Base-by-base conservation (phyloP, 2,329 filamentous ascomycete species). In the Trichocomaceae sp. region DNA sequence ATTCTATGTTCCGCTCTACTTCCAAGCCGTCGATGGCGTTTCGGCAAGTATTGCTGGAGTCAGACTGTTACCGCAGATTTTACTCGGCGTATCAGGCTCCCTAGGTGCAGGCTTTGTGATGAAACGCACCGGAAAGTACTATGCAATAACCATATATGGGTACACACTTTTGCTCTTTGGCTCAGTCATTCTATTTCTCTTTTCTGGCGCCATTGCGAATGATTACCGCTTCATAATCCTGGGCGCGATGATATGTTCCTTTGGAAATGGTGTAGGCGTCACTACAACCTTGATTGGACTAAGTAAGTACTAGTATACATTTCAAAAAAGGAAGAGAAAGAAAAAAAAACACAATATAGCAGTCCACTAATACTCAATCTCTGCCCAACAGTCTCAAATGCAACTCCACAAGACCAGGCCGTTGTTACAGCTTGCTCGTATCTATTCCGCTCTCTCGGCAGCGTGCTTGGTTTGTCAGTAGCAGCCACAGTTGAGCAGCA, bases 401-500 rank as follows among this genome's bases (percentile, higher is more conserved):
- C 85, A 0, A 73, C 80, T 1, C 75, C 77, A 2, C 77, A 82
- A 44, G 87, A 91, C 60, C 83, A 87, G 58, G 87, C 88, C 1
- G 81, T 91, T 1, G 86, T 84, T 3, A 87, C 88, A 15, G 88
- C 88, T 7, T 90, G 86, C 67, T 87, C 84, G 19, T 92, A 92
- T 70, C 81, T 92, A 22, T 92, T 92, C 76, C 83, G 88, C 39
- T 86, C 85, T 1, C 76, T 91, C 0, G 88, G 83, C 10, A 80
- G 77, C 15, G 81, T 83, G 9, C 77, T 83, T 39, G 81, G 87
- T 10, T 77, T 90, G 54, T 86, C 85, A n/a, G 73, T 88, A 55
- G 81, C 81, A 50, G 83, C 86, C 1, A 87, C 86, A 1, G 78
- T 88, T 7, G 79, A 90, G 46, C 89, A 92, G 23, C 55, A 57